Evolutionary conservation across 2,329 filamentous ascomycete genomes (phyloP).

Genomic region (Penicillium sp.): DNA sequence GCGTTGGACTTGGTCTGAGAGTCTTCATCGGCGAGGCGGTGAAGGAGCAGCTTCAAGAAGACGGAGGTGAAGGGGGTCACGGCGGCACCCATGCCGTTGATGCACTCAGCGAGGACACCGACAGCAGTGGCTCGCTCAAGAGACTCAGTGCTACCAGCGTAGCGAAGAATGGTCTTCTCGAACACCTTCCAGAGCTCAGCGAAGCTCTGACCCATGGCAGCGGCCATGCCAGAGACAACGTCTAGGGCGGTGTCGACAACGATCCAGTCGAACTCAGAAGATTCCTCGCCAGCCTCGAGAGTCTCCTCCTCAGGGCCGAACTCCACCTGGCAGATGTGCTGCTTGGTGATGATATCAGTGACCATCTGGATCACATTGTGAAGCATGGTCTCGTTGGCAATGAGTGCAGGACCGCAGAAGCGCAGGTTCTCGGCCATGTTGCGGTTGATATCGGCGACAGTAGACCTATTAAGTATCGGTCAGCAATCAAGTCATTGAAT

Average conservation of each 20-base stretch:
- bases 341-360: conserved; percentile 77
- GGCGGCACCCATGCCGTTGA: conserved; percentile 77
- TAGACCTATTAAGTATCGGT: conserved; percentile 60
- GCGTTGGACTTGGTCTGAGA: conserved; percentile 92
- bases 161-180: conserved; percentile 86
- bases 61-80: conserved; percentile 77
- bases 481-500: conserved; percentile 26
- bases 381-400: conserved; percentile 70
- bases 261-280: conserved; percentile 96
- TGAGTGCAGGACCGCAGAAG: conserved; percentile 81
- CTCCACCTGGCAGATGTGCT: conserved; percentile 90
- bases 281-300: conserved; percentile 70
- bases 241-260: conserved; percentile 93
- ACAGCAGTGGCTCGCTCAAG: conserved; percentile 88
- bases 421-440: conserved; percentile 89
- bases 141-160: conserved; percentile 78
- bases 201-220: conserved; percentile 78
- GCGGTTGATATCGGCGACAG: conserved; percentile 92
- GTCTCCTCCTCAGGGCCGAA: conserved; percentile 78
- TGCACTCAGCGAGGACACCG: conserved; percentile 87
- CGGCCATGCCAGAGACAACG: conserved; percentile 79
- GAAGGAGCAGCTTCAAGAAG: conserved; percentile 77
- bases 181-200: conserved; percentile 93
- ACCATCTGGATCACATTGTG: conserved; percentile 75
- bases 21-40: conserved; percentile 86